Evolutionary conservation across 306 rosid species (phyloP).

Genomic region (Acacia acuminata): DNA sequence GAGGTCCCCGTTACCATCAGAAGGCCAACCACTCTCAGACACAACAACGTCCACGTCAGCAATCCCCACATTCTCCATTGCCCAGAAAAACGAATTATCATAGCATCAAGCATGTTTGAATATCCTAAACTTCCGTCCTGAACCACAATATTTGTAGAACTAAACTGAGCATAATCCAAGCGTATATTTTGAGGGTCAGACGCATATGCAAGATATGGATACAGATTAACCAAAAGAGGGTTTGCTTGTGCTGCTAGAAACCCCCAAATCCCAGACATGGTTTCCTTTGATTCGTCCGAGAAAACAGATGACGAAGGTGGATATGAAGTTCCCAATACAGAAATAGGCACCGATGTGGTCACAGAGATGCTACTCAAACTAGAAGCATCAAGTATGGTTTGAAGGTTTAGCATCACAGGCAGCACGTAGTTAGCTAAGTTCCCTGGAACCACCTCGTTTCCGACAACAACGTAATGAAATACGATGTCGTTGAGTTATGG

Average conservation of each 20-base stretch:
- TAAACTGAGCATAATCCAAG: constrained; percentile 6
- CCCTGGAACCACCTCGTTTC: constrained; percentile 9
- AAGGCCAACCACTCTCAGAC: constrained; percentile 50
- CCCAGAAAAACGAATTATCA: constrained; percentile 36
- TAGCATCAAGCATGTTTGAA: constrained; percentile 40
- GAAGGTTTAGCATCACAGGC: constrained; percentile 24
- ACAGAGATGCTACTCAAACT: neutral
- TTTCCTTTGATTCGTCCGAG: neutral
- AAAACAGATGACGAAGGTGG: constrained; percentile 41
- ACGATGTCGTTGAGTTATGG: constrained; percentile 10
- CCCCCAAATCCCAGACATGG: constrained; percentile 6
- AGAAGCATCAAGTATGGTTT: neutral
- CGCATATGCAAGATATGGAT: constrained; percentile 46
- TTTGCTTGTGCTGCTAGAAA: constrained; percentile 18
- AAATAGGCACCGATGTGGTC: constrained; percentile 32
- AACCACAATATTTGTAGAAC: neutral
- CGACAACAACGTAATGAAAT: neutral
- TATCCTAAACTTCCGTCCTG: neutral
- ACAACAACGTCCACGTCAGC: constrained; percentile 25
- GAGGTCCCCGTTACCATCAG: constrained; percentile 29
- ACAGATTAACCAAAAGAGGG: constrained; percentile 42
- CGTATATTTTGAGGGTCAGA: constrained; percentile 15
- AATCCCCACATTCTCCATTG: constrained; percentile 25
- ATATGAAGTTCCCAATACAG: neutral
- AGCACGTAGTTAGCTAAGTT: neutral